Base-by-base conservation (phyloP, 1,139 yeast genomes). In the Sugiyamaella neomexicana region DNA sequence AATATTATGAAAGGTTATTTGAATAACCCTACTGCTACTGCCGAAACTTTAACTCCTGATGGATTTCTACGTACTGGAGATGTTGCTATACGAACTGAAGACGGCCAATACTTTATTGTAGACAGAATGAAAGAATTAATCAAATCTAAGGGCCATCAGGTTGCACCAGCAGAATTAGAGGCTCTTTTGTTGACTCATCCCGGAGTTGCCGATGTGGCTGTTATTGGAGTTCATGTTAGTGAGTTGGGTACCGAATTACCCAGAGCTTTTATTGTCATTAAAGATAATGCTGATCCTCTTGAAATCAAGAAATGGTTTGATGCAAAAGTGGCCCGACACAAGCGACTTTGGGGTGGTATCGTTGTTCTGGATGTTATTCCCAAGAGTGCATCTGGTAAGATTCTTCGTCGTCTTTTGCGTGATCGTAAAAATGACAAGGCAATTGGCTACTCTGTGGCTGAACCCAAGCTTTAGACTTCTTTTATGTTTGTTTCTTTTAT, bases 61-160 rank as follows among this genome's bases (percentile, higher is more conserved):
- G 87, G 88, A 4, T 88, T 91, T 90, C 83, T 86, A 71, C 74
- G 77, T 44, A 87, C 95, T 6, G 96, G 96, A 48, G 96, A 87
- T 69, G 80, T 86, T 57, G 91, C 86, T 2, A 72, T 73, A 42
- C 70, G 86, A 47, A 79, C 76, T 42, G 65, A 67, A 9, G 75
- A 75, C 40, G 88, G 86, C 27, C 78, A 84, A 61, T 71, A 85
- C 45, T 74, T 66, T 59, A 83, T 87, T 55, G 80, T 87, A 55
- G 95, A 87, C 68, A 77, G 95, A 56, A 87, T 85, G 46, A 87
- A 87, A 73, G 89, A 86, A 68, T 83, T 86, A 69, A 87, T 86
- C 76, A 86, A 87, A 69, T 76, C 89, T 7, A 91, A 87, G 71
- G 95, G 93, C 56, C 91, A 86, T 68, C 89, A 87, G 68, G 84